Evolutionary conservation across 1,284 basidiomycete species (phyloP), one percentile per base, ranked within the genome.

Genomic region (Pseudozyma pruni): DNA sequence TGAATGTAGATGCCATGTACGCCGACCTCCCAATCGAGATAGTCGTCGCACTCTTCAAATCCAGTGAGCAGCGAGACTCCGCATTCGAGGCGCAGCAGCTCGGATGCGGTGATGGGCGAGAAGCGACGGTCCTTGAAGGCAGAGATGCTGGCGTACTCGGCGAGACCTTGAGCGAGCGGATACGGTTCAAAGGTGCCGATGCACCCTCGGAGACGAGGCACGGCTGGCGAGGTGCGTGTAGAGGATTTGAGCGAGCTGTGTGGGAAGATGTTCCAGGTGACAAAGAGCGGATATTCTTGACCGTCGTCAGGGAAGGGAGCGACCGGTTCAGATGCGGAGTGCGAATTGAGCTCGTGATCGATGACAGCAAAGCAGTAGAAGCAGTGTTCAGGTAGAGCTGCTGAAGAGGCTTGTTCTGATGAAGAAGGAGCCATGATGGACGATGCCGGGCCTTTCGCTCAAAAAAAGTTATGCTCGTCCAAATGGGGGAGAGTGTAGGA

Each of bases 1-100:
- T 89, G 87, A 69, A 98, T 91, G 82, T 91, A 88, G 82, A 98
- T 94, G 45, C 95, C 95, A 83, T 98, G 95, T 3, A 87, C 87
- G 59, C 94, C 95, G 62, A 95, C 83, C 8, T 89, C 89, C 95
- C 95, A 98, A 83, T 94, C 92, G 49, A 95, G 88, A 77, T 95
- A 94, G 35, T 90, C 88, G 20, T 86, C 81, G 52, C 90, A 92
- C 75, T 91, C 88, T 84, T 94, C 93, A 81, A 97, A 97, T 73
- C 94, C 88, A 16, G 93, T 97, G 55, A 98, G 87, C 68, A 98
- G 87, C 29, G 94, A 97, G 51, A 98, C 87, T 49, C 93, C 87
- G 88, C 94, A 97, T 83, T 93, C 89, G 57, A 98, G 87, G 37
- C 84, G 86, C 39, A 89, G 86, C 8, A 98, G 85, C 82, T 98